Conservation (phyloP, 768 basidiomycete species). For the Brasilioporus rufonigricans region DNA sequence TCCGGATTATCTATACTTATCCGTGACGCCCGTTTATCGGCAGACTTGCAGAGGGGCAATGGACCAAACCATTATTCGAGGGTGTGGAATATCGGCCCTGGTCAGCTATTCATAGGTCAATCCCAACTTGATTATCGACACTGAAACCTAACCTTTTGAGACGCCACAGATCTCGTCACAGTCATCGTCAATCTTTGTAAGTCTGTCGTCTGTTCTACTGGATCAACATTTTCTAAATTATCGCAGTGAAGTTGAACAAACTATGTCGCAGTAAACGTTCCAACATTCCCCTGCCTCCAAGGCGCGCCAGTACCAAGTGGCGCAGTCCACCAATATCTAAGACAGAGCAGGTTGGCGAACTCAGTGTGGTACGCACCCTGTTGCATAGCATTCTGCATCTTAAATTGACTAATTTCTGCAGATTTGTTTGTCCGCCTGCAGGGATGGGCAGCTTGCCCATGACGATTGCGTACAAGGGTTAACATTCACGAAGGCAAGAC, state of each 20-base stretch:
- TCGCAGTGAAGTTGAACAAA: constrained; percentile 12
- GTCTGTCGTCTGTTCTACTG: not conserved
- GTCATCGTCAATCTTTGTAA: constrained; percentile 8
- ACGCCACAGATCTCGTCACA: constrained; percentile 5
- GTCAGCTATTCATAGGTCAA: constrained; percentile 17
- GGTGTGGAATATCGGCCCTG: constrained; percentile 13
- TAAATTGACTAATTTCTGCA: not conserved
- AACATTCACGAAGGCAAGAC: constrained; percentile 27
- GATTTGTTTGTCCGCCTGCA: constrained; percentile 29
- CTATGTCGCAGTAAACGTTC: not conserved
- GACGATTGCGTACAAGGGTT: constrained; percentile 17
- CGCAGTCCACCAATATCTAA: constrained; percentile 3
- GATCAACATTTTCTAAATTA: not conserved
- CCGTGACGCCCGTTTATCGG: not conserved
- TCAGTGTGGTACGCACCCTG: constrained; percentile 16
- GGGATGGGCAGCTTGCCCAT: constrained; percentile 23
- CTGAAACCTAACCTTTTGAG: not conserved
- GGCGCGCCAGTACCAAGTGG: constrained; percentile 9
- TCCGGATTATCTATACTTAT: too few relatives aligned
- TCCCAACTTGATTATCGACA: not conserved
- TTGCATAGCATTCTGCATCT: not conserved
- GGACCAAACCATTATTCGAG: constrained; percentile 18
- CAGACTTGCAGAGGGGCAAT: constrained; percentile 18
- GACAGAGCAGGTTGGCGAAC: constrained; percentile 10
- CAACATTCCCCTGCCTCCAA: not conserved